These are phyloP conservation scores for Pascua sp. DNA, from an alignment of 1,284 basidiomycete genomes.

Conservation along the genomic window DNA sequence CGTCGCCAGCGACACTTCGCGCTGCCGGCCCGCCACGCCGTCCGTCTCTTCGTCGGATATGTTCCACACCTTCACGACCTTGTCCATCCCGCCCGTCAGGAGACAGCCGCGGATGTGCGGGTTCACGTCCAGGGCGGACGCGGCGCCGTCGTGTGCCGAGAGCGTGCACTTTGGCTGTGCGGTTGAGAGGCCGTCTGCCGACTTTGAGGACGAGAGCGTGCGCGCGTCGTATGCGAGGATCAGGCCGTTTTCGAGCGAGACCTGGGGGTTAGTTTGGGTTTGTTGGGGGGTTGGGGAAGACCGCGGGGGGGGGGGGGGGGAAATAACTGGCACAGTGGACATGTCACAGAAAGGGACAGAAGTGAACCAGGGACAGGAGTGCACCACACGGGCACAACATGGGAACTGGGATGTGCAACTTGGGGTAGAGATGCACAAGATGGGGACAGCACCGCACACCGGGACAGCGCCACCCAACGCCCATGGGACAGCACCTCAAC, in stretches of 20 bases:
- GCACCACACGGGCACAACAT: too few species aligned
- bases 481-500: too few species aligned
- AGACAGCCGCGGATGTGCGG: constrained; percentile 87
- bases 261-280: constrained; percentile 56
- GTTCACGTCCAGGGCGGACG: constrained; percentile 86
- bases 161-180: constrained; percentile 72
- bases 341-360: too few species aligned
- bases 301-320: too few species aligned
- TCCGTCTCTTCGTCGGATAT: constrained; percentile 63
- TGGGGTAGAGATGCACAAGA: too few species aligned
- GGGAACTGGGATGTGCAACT: too few species aligned
- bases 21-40: constrained; percentile 56
- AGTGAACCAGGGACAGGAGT: too few species aligned
- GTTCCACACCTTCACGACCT: constrained; percentile 93
- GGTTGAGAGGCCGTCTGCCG: constrained; percentile 41
- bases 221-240: constrained; percentile 89
- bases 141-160: constrained; percentile 90
- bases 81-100: constrained; percentile 90
- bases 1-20: constrained; percentile 80
- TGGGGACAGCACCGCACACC: too few species aligned
- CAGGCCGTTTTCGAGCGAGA: constrained; percentile 86
- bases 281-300: too few species aligned
- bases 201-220: constrained; percentile 59
- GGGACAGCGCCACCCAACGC: too few species aligned
- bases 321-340: too few species aligned